These are phyloP conservation scores for Colletotrichum falcatum DNA, from an alignment of 2,329 filamentous ascomycete genomes.

Conservation along the genomic window DNA sequence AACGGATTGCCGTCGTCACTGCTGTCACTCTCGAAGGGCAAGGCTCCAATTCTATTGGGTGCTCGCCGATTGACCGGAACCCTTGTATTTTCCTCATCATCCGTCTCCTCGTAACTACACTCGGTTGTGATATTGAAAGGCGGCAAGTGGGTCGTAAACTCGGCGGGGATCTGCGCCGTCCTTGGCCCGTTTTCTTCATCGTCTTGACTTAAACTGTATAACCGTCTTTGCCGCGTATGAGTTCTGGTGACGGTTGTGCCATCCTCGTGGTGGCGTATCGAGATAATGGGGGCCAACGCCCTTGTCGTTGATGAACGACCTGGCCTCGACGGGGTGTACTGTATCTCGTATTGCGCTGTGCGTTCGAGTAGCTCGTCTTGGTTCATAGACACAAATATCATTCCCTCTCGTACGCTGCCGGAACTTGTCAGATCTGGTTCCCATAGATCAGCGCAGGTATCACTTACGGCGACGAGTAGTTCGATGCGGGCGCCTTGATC, in stretches of 20 bases:
- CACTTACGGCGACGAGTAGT: slow-evolving; percentile 87
- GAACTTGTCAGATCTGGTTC: slow-evolving; percentile 36
- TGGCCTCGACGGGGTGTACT: slow-evolving; percentile 61
- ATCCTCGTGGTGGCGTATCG: slow-evolving; percentile 65
- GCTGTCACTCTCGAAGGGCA: slow-evolving; percentile 66
- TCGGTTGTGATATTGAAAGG: slow-evolving; percentile 69
- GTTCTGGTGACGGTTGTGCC: slow-evolving; percentile 60
- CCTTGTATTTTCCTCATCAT: slow-evolving; percentile 46
- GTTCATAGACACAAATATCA: slow-evolving; percentile 92
- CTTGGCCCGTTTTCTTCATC: slow-evolving; percentile 60
- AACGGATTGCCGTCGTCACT: slow-evolving; percentile 51
- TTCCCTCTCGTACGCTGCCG: slow-evolving; percentile 84
- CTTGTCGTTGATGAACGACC: slow-evolving; percentile 41
- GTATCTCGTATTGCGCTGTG: slow-evolving; percentile 81
- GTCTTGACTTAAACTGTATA: slow-evolving; percentile 57
- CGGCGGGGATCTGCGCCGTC: slow-evolving; percentile 67
- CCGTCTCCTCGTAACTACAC: slow-evolving; percentile 70
- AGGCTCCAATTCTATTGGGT: slow-evolving; percentile 64
- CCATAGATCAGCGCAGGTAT: slow-evolving; percentile 43
- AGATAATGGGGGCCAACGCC: slow-evolving; percentile 55
- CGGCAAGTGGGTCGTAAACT: slow-evolving; percentile 62
- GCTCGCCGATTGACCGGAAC: slow-evolving; percentile 52
- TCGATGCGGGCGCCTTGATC: slow-evolving; percentile 82
- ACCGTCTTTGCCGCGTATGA: slow-evolving; percentile 57
- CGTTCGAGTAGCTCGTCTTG: slow-evolving; percentile 79